A percentile compares a stretch with the other conserved stretches of the same genome.
Evolutionary conservation across 345 rosid genomes (phyloP).

Genomic region (Salix suchowensis): DNA sequence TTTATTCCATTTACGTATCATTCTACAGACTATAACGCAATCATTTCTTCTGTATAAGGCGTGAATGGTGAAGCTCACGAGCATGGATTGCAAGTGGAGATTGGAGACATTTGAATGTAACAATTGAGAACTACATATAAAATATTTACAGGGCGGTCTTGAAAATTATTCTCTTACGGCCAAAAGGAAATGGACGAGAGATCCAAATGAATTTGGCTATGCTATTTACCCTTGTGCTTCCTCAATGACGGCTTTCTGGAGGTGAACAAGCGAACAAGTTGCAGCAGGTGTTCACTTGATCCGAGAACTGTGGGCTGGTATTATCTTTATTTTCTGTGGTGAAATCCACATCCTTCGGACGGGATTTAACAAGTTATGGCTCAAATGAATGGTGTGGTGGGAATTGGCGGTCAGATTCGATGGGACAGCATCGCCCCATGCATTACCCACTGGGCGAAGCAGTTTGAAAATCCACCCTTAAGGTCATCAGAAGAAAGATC

Average conservation of each 20-base stretch:
- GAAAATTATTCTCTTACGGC: neutral
- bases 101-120: neutral
- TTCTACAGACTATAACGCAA: no score
- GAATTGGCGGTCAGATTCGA: conserved; percentile 7
- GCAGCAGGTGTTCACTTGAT: neutral
- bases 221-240: conserved; percentile 13
- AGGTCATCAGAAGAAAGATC: conserved; percentile 8
- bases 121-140: neutral
- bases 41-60: no score
- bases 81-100: no score
- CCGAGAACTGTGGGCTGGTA: neutral
- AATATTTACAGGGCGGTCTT: conserved; percentile 26
- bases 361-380: conserved; percentile 23
- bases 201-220: conserved; percentile 16
- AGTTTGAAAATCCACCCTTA: conserved; percentile 35
- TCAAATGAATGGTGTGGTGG: conserved; percentile 7
- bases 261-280: conserved; percentile 1
- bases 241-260: conserved; percentile 6
- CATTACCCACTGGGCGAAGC: conserved; percentile 63
- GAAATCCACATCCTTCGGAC: conserved; percentile 54
- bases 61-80: no score
- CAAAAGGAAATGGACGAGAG: neutral
- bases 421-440: conserved; percentile 45
- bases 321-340: conserved; percentile 11
- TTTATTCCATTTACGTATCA: no score